Percentiles rank a stretch among this genome's conserved stretches.
These are phyloP conservation scores for Rosellinia necatrix DNA, from an alignment of 2,329 filamentous ascomycete genomes.

Conservation along the genomic window DNA sequence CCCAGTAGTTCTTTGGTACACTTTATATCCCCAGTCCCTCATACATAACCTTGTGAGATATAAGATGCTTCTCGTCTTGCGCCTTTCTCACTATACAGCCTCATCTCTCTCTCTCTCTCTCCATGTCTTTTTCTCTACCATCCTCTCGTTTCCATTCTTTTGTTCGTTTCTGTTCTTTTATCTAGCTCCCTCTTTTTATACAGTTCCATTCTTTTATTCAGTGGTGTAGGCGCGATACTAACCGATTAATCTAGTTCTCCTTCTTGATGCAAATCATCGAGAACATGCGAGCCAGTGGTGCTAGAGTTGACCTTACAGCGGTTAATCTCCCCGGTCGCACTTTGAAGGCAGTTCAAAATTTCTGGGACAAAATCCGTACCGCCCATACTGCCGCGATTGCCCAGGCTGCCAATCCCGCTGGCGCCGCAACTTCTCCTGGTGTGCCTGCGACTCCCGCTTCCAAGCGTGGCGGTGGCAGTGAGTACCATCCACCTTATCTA, in stretches of 20 bases:
- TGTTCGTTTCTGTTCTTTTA: neutral
- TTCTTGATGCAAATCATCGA: conserved; percentile 7
- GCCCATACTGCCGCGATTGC: neutral
- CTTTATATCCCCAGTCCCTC: neutral
- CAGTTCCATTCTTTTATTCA: neutral
- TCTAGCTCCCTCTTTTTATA: neutral
- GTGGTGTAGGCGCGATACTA: neutral
- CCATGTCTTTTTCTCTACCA: too few species aligned
- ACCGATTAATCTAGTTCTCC: neutral
- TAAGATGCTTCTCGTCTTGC: too few species aligned
- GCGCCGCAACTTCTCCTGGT: neutral
- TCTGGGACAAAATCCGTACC: conserved; percentile 9
- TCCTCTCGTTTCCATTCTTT: too few species aligned
- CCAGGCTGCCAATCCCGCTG: neutral
- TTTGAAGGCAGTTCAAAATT: neutral
- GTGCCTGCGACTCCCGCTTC: neutral
- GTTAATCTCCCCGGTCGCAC: neutral
- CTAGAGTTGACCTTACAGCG: neutral
- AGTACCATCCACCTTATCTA: neutral
- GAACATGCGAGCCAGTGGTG: neutral
- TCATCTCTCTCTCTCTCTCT: too few species aligned
- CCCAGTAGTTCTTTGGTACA: neutral
- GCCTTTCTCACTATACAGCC: too few species aligned
- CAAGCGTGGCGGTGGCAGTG: conserved; percentile 4
- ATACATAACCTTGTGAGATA: neutral